Base-by-base conservation (phyloP, 495 filamentous ascomycete genomes). In the Penicillium steckii region DNA sequence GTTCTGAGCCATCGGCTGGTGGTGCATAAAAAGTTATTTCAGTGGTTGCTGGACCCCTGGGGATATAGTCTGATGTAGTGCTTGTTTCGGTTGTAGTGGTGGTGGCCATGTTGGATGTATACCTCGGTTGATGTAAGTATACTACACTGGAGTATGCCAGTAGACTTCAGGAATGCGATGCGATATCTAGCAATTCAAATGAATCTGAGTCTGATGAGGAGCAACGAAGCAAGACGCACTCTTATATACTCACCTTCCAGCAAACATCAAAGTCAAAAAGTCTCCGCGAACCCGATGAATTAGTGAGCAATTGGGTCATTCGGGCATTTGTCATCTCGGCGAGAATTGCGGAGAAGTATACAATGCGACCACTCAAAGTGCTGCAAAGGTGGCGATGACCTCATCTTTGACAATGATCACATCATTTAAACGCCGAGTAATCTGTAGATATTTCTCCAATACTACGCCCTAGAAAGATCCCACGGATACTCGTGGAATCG, bases 1-100 rank as follows among this genome's bases (percentile, higher is more conserved):
- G 88, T 2, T 52, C 61, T 17, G 79, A 74, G 67, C 82, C 82
- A 64, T 90, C 84, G 12, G 77, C 30, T 1, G 90, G 87, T 0
- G 81, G 75, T 1, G 42, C 23, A 68, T 85, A 90, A 82, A 90
- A 95, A 72, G 83, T 81, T 3, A 95, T 74, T 29, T 62, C 65
- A 22, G 85, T 76, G 17, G 70, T 76, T 30, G 89, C 82, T 61
- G 85, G 76, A 43, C 91, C 91, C 40, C 81, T 77, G 25, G 87
- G 88, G 54, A 88, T 75, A 26, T 68, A 65, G 44, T 37, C 48
- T 59, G 41, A 42, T 22, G 47, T 33, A 22, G 19, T 22, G 33
- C 7, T 52, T 5, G 48, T 17, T 6, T 41, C 21, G 8, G 53
- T 46, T 1, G 17, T 45, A 24, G 42, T 48, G 44, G 32, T 48